Base-by-base conservation (phyloP, 73 alveolate genomes). In the Stentor coeruleus region DNA sequence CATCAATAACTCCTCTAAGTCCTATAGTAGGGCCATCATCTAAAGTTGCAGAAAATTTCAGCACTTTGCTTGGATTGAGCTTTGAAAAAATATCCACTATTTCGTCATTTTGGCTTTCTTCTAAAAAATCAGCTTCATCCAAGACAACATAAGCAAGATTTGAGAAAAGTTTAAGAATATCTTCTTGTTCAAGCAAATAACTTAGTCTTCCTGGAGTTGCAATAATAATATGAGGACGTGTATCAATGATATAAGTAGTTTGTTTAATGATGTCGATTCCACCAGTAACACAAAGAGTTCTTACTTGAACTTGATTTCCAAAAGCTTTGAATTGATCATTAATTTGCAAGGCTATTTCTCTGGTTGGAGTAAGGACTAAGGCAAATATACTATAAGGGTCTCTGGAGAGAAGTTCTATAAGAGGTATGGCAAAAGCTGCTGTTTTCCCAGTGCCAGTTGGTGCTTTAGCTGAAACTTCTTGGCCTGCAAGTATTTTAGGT, bases 371-470 rank as follows among this genome's bases (percentile, higher is more conserved):
- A 3, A 97, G 77, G 39, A 97, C 90, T 40, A 97, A 76, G 11
- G 96, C 94, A 88, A 92, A 97, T 42, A 97, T 81, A 4, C 99
- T 98, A 88, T 84, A 95, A 11, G 99, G 99, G 87, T 97, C 99
- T 83, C 85, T 84, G 38, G 97, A 87, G 55, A 97, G 82, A 58
- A 92, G 92, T 84, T 97, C 88, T 15, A 97, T 81, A 41, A 97
- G 85, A 0, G 99, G 99, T 14, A 96, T 81, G 28, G 98, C 96
- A 86, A 97, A 97, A 58, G 99, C 95, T 15, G 99, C 99, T 36
- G 99, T 97, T 87, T 97, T 97, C 40, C 99, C 99, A 59, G 97
- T 90, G 20, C 99, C 99, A 40, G 99, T 97, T 74, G 94, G 85
- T 3, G 99, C 97, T 79, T 91, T 82, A 37, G 96, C 98, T 33